Evolutionary conservation across 139 green algal genomes (phyloP).

Genomic region (Chlorella ohadii): DNA sequence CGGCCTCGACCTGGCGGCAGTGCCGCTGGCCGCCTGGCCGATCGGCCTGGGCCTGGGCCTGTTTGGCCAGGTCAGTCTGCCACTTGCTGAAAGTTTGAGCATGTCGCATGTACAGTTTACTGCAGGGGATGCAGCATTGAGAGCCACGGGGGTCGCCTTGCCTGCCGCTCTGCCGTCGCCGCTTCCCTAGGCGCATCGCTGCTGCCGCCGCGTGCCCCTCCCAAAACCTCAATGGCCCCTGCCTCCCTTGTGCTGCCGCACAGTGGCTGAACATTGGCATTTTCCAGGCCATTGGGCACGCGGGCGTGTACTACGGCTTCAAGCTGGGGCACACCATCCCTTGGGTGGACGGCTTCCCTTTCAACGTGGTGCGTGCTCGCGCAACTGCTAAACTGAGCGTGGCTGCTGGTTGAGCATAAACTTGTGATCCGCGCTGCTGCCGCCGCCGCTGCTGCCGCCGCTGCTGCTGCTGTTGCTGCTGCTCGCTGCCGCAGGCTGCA

Average conservation of each 20-base stretch:
- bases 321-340: slow-evolving; percentile 75
- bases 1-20: slow-evolving; percentile 52
- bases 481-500: too few species aligned
- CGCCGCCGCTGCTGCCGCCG: too few species aligned
- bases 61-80: slow-evolving; percentile 30
- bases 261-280: slow-evolving; percentile 83
- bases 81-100: not conserved
- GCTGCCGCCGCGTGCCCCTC: too few species aligned
- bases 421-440: too few species aligned
- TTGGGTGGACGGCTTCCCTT: slow-evolving; percentile 85
- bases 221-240: too few species aligned
- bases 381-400: too few species aligned
- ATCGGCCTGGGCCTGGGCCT: slow-evolving; percentile 29
- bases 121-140: not conserved
- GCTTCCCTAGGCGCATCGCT: too few species aligned
- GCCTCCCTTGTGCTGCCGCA: not conserved
- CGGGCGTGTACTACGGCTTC: slow-evolving; percentile 89
- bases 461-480: too few species aligned
- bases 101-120: not conserved
- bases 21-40: slow-evolving; percentile 42
- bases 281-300: slow-evolving; percentile 74
- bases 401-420: too few species aligned
- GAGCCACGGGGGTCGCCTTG: too few species aligned
- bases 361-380: slow-evolving; percentile 51
- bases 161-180: too few species aligned